Evolutionary conservation across 139 green algal genomes (phyloP), one percentile per base, ranked within the genome.

Genomic region (Ostreobium quekettii): DNA sequence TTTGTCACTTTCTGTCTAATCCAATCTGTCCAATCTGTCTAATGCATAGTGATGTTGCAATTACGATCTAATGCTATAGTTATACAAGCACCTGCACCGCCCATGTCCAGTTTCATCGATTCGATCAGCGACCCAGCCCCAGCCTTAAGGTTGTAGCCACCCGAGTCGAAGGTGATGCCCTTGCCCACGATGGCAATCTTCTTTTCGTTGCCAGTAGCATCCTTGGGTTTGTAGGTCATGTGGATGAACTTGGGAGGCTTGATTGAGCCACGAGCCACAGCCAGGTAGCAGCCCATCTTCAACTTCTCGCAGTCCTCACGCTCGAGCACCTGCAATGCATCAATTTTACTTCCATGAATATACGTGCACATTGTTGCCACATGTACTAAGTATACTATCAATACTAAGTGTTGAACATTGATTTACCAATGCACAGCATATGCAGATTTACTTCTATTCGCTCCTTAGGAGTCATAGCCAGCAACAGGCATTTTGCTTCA

Each of bases 121-220:
- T 97, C 90, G 42, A 97, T 97, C 88, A 97, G 93, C 82, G 73
- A 89, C 83, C 71, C 96, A 19, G 83, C 38, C 4, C 90, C 90
- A 6, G 88, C 90, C 83, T 99, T 99, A 64, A 99, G 70, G 81
- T 99, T 99, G 84, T 98, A 98, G 48, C 93, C 93, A 31, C 69
- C 30, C 22, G n/a, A 36, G 53, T 62, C 53, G 53, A 62, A 62
- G 15, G 53, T 62, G 7, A 62, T 11, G 7, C 53, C 53, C 32
- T 62, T 62, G 11, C 53, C 53, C 7, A 62, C 24, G 7, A 62
- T 24, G 53, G 11, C 53, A 62, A 62, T 71, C 53, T 73, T 77
- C 74, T 88, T 89, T 15, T 74, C 70, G 35, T 81, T 53, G 11
- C 76, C 71, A 90, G 42, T 96, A 76, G 36, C 97, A 66, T 74